Base-by-base conservation (phyloP, 1,284 basidiomycete species). In the Apiotrichum laibachii region DNA sequence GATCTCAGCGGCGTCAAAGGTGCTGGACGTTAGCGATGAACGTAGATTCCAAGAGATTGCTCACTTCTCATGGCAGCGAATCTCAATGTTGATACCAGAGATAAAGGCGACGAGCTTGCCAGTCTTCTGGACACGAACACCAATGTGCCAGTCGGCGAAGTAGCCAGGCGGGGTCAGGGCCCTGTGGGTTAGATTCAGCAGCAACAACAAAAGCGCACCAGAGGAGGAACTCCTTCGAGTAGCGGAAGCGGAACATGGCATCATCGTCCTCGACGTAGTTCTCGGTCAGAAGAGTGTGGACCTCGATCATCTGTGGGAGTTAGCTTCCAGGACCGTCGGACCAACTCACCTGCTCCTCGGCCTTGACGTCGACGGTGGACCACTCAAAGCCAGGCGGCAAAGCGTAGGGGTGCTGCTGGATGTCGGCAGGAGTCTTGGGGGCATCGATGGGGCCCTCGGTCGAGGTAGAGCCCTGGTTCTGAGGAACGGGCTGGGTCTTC, bases 181-280 rank as follows among this genome's bases (percentile, higher is more conserved):
- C 93, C 92, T 95, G 64, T 50, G 45, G 45, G 51, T 61, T n/a
- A 67, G 63, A 34, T 33, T 59, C 12, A 12, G 12, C 18, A 13
- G 34, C 10, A 15, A 22, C 31, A 15, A 4, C 12, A 6, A 11
- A 35, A n/a, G 66, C 79, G 49, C 67, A 91, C 96, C 96, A 99
- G 74, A 88, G 82, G 50, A 99, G 80, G 77, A 99, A 99, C 76
- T 97, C 92, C 7, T 92, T 87, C 46, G 88, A 90, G 73, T 99
- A 99, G 72, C 92, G 87, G 83, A 99, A 98, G 33, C 96, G 86
- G 83, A 99, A 96, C 34, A 89, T 86, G 8, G 94, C 93, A 57
- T 94, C 89, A 68, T 92, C 89, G 74, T 99, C 96, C 78, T 99
- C 96, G 50, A 99, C 94, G 68, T 99, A 99, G 79, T 99, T 91